Evolutionary conservation across 768 basidiomycete species (phyloP).

Genomic region (Leccinum olivaceopallidum): DNA sequence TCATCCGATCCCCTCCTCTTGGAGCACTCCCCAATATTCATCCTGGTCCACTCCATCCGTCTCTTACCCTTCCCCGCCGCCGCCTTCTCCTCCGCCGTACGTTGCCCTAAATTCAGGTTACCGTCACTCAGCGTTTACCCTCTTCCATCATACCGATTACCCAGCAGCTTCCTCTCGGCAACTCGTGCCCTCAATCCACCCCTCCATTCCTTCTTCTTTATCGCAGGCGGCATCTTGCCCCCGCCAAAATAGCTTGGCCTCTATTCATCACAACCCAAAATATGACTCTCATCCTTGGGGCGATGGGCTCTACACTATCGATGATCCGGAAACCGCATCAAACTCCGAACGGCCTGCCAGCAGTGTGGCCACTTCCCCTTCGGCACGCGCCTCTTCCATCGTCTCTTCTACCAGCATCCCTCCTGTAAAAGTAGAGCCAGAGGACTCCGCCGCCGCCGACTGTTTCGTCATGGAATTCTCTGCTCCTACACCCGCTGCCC

Average conservation of each 20-base stretch:
- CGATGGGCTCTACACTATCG: slow-evolving; percentile 34
- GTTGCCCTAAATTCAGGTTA: slow-evolving; percentile 20
- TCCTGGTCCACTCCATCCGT: slow-evolving; percentile 17
- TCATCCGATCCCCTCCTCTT: slow-evolving; percentile 18
- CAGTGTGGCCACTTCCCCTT: slow-evolving; percentile 37
- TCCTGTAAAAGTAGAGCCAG: slow-evolving; percentile 34
- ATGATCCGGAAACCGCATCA: slow-evolving; percentile 34
- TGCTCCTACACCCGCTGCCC: slow-evolving; percentile 27
- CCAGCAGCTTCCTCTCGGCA: slow-evolving; percentile 19
- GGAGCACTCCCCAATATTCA: slow-evolving; percentile 22
- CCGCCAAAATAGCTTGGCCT: slow-evolving; percentile 24
- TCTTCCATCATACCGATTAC: slow-evolving; percentile 26
- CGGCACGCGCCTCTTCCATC: slow-evolving; percentile 36
- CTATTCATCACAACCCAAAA: slow-evolving; percentile 17
- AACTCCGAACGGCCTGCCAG: slow-evolving; percentile 36
- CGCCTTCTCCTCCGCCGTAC: slow-evolving; percentile 26
- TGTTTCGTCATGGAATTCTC: slow-evolving; percentile 40
- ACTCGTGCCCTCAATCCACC: slow-evolving; percentile 15
- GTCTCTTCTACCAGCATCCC: slow-evolving; percentile 30
- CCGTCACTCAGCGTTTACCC: slow-evolving; percentile 26
- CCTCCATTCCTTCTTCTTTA: slow-evolving; percentile 20
- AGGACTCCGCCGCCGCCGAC: slow-evolving; percentile 26
- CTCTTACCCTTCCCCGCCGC: slow-evolving; percentile 23
- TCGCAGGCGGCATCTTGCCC: slow-evolving; percentile 14
- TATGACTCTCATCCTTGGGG: slow-evolving; percentile 31